Conservation (phyloP, 2,329 filamentous ascomycete species). For the Westerdykella aurantiaca region DNA sequence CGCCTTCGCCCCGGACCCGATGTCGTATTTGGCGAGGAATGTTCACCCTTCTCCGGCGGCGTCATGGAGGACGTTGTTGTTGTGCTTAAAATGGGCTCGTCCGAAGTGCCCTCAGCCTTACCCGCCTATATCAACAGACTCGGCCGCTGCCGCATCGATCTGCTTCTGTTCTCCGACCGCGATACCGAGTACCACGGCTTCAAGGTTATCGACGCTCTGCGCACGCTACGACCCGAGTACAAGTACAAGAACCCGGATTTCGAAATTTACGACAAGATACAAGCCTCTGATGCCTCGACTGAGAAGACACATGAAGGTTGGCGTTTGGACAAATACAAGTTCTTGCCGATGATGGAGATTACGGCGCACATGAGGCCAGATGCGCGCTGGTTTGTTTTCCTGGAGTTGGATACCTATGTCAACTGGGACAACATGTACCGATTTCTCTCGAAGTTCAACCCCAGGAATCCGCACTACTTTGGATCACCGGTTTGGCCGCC, state of each 20-base stretch:
- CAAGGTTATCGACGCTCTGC: constrained; percentile 46
- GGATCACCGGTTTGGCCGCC: constrained; percentile 36
- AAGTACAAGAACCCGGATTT: constrained; percentile 45
- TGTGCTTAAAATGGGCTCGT: constrained; percentile 54
- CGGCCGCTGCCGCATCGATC: constrained; percentile 51
- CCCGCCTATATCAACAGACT: constrained; percentile 52
- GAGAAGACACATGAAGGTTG: constrained; percentile 48
- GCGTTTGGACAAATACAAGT: constrained; percentile 56
- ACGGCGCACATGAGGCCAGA: constrained; percentile 35
- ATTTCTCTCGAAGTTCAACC: constrained; percentile 36
- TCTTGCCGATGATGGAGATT: constrained; percentile 51
- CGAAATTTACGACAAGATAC: constrained; percentile 45
- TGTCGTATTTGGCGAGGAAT: constrained; percentile 26
- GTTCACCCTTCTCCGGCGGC: constrained; percentile 28
- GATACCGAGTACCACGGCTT: constrained; percentile 47
- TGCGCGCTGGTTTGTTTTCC: constrained; percentile 33
- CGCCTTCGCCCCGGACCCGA: constrained; percentile 13
- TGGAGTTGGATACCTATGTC: constrained; percentile 36
- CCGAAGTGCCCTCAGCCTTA: constrained; percentile 52
- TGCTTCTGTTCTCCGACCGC: constrained; percentile 55
- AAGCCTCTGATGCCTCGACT: constrained; percentile 31
- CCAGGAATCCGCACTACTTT: constrained; percentile 35
- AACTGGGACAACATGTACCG: constrained; percentile 38
- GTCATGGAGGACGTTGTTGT: constrained; percentile 47
- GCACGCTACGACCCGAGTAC: constrained; percentile 39